phyloP scores from a whole-genome alignment of 2,329 filamentous ascomycete species.

The Aspergillus fumigatus region DNA sequence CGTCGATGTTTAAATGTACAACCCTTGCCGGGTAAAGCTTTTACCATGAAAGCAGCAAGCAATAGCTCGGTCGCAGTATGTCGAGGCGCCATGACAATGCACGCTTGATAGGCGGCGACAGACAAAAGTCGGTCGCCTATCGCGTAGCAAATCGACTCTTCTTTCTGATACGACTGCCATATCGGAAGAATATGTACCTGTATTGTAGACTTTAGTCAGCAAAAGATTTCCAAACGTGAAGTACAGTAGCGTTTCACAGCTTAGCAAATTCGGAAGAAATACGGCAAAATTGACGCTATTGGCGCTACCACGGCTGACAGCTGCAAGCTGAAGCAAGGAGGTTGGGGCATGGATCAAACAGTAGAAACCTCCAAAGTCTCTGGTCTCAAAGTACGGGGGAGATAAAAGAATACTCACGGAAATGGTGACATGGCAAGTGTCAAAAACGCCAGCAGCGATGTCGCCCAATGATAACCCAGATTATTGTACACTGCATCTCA shows the following conservation, averaged over 20 bases:
- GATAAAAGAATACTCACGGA: slow-evolving; percentile 33
- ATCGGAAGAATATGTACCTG: slow-evolving; percentile 43
- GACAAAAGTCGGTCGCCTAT: slow-evolving; percentile 7
- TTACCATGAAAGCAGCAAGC: background rate
- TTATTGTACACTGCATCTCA: slow-evolving; percentile 41
- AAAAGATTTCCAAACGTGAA: background rate
- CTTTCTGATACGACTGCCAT: slow-evolving; percentile 39
- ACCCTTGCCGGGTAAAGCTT: background rate
- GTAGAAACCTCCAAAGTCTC: background rate
- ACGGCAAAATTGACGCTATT: background rate
- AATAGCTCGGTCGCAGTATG: background rate
- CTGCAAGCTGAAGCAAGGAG: background rate
- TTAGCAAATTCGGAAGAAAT: background rate
- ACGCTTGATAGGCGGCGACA: background rate
- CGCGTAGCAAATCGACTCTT: slow-evolving; percentile 37
- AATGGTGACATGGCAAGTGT: slow-evolving; percentile 43
- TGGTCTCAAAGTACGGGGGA: background rate
- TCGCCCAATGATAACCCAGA: slow-evolving; percentile 45
- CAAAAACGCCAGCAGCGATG: slow-evolving; percentile 40
- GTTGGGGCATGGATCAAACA: background rate
- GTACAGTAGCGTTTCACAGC: background rate
- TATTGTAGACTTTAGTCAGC: slow-evolving; percentile 3
- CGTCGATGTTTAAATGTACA: background rate
- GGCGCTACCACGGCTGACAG: background rate
- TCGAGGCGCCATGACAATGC: slow-evolving; percentile 1